Evolutionary conservation across 2,329 filamentous ascomycete species (phyloP), one percentile per base, ranked within the genome.

Genomic region (Fusarium illudens): DNA sequence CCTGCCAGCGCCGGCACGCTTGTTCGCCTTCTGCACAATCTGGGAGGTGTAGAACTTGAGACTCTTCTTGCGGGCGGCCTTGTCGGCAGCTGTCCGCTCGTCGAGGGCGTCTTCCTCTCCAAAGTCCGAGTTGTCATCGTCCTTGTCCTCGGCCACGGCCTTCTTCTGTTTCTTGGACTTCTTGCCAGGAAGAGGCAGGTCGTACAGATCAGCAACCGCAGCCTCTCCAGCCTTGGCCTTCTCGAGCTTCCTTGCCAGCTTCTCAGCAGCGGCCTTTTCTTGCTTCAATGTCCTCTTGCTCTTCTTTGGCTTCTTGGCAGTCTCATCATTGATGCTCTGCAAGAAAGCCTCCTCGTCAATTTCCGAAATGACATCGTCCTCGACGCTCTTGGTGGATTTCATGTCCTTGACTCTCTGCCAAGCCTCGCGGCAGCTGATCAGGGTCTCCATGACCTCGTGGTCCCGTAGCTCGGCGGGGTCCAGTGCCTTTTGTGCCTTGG

Each of bases 41-140:
- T 99, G 96, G 4, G 94, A 97, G 3, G 96, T 98, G 86, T 99
- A 99, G 84, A 99, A 99, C 66, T 94, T 92, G 60, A 99, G 87
- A 68, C 89, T 93, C 84, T 96, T 97, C 85, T 96, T 97, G 79
- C 92, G 92, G 62, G 89, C 87, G 0, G 90, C 92, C 81, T 99
- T 99, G 74, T 97, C 93, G 39, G 92, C 92, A 1, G 93, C 91
- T 64, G 95, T 89, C 64, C 89, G 86, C 11, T 90, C 89, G 56
- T 94, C 93, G 61, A 98, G 86, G 4, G 84, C 82, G 15, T 92
- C 90, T 77, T 97, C 94, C 74, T 99, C 96, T 72, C 95, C 96
- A 76, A 99, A 95, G 82, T 99, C 96, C 3, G 94, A 97, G 73
- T 92, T 87, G 64, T 91, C 88, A 53, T 87, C 86, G 22, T 80